phyloP scores from a whole-genome alignment of 2,329 filamentous ascomycete species.

The Fusarium caatingaense region DNA sequence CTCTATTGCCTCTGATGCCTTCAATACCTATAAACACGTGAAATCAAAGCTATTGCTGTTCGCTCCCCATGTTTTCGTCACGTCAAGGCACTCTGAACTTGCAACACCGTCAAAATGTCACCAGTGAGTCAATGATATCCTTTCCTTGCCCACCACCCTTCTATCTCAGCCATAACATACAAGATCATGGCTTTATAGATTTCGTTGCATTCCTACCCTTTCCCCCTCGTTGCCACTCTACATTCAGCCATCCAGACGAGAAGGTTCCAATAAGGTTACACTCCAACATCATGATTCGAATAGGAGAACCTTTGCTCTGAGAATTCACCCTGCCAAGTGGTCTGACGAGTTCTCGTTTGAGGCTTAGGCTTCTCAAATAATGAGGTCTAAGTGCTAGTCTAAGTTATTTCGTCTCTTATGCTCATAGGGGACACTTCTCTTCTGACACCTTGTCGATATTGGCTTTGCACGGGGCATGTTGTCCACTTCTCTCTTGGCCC shows the following conservation, averaged over 20 bases:
- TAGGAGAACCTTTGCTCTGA: not conserved
- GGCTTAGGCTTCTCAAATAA: fast-evolving
- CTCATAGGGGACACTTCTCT: fast-evolving
- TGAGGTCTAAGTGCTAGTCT: not conserved
- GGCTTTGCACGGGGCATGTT: not conserved
- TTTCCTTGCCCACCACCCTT: not conserved
- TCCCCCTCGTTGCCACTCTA: fast-evolving
- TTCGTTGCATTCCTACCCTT: fast-evolving
- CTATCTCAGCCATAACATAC: not conserved
- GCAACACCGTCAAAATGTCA: not conserved
- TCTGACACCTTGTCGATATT: not conserved
- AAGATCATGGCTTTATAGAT: fast-evolving
- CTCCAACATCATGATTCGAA: not conserved
- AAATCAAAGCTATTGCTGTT: not conserved
- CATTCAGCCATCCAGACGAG: fast-evolving
- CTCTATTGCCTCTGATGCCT: not conserved
- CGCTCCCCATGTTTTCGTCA: not conserved
- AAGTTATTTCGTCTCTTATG: not conserved
- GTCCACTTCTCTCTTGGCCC: fast-evolving
- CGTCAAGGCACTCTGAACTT: not conserved
- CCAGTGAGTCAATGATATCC: not conserved
- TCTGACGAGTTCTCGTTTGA: fast-evolving
- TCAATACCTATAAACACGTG: not conserved
- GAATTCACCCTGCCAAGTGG: not conserved
- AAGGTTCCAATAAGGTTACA: not conserved